phyloP scores from a whole-genome alignment of 768 basidiomycete genomes.

The Cystobasidium onofrii region DNA sequence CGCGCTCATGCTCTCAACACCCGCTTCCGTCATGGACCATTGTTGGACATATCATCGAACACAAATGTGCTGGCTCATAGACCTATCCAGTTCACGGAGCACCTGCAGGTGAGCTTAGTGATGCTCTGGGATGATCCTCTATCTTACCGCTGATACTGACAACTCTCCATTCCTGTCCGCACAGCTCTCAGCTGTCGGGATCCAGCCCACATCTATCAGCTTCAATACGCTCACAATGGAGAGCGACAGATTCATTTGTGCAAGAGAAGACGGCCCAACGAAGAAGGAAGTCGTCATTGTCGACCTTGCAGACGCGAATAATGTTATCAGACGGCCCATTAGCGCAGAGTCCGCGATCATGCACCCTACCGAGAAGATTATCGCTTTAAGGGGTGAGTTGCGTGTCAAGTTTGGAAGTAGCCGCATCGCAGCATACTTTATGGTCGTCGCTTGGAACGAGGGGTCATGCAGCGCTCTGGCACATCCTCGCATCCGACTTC shows the following conservation, averaged over 20 bases:
- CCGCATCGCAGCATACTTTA: neutral
- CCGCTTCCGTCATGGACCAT: neutral
- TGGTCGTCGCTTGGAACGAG: too few species aligned
- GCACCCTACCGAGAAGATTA: constrained; percentile 92
- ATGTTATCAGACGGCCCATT: constrained; percentile 89
- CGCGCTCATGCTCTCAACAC: neutral
- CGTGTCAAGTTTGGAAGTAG: neutral
- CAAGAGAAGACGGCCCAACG: constrained; percentile 77
- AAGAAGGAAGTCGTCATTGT: constrained; percentile 98
- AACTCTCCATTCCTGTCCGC: neutral
- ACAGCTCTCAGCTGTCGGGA: constrained; percentile 87
- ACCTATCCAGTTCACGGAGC: constrained; percentile 47
- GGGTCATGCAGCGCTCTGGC: too few species aligned
- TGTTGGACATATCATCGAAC: neutral
- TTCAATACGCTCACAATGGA: constrained; percentile 95
- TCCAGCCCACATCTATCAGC: constrained; percentile 93
- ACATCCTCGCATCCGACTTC: too few species aligned
- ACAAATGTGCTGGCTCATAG: neutral
- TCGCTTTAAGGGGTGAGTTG: constrained; percentile 78
- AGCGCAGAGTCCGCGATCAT: constrained; percentile 98
- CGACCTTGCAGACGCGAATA: constrained; percentile 93
- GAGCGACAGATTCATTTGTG: constrained; percentile 96
- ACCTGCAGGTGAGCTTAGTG: constrained; percentile 44
- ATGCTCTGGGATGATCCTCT: neutral
- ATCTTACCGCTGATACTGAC: neutral